phyloP scores from a whole-genome alignment of 768 basidiomycete genomes.

The Artomyces pyxidatus region DNA sequence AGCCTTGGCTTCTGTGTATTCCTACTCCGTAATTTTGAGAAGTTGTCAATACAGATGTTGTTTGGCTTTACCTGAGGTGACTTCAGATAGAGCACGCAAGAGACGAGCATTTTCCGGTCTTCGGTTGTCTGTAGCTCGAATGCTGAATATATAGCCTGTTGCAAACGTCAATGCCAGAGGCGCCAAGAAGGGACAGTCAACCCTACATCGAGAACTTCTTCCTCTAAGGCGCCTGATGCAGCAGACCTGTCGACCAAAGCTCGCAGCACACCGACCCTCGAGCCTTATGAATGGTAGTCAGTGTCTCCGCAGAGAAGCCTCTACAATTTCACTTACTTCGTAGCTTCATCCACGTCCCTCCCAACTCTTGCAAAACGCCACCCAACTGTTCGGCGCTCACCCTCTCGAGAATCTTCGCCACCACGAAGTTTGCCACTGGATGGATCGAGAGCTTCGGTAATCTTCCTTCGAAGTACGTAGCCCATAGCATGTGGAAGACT shows the following conservation, averaged over 20 bases:
- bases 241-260: conserved; percentile 65
- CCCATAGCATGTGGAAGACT: conserved; percentile 67
- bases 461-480: conserved; percentile 67
- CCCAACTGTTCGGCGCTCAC: conserved; percentile 47
- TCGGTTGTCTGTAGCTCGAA: conserved; percentile 9
- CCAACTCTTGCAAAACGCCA: conserved; percentile 51
- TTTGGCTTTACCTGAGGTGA: conserved; percentile 3
- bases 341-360: conserved; percentile 47
- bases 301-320: background rate
- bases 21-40: conserved; percentile 10
- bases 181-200: too few species aligned
- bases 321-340: conserved; percentile 53
- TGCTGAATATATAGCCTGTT: conserved; percentile 15
- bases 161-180: background rate
- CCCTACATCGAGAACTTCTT: conserved; percentile 13
- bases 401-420: conserved; percentile 70
- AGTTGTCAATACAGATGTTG: background rate
- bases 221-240: conserved; percentile 2
- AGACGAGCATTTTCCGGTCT: conserved; percentile 10
- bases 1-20: conserved; percentile 15
- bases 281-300: conserved; percentile 38
- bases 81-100: conserved; percentile 9
- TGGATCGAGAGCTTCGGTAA: conserved; percentile 69
- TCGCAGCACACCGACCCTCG: conserved; percentile 71
- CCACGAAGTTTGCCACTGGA: conserved; percentile 91